Evolutionary conservation across 441 rosid species (phyloP), one percentile per base, ranked within the genome.

Genomic region (Dalechampia spathulata): DNA sequence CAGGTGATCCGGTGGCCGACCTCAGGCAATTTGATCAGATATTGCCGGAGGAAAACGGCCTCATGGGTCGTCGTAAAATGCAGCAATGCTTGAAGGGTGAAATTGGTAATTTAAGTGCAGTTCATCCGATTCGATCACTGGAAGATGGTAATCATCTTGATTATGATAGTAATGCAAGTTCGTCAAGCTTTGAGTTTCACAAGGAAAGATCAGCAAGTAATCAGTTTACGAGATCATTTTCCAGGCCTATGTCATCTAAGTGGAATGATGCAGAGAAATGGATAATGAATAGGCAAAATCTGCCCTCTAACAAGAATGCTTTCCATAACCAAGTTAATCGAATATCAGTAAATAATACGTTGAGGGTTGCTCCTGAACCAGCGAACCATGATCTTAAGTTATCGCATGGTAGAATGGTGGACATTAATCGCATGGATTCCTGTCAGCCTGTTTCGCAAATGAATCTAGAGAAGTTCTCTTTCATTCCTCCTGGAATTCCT

Each of bases 211-310:
- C 75, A 2, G 61, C 23, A n/a, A 83, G 73, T 43, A 74, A 57
- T 57, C 73, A 75, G 51, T 54, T 69, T 40, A 32, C 82, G 5
- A 79, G 89, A 60, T 80, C 81, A 38, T 74, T 79, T 52, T 72
- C 85, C 0, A 80, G 96, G 63, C 86, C 88, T 15, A 76, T 83
- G 65, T 75, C 97, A 2, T 93, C 97, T 2, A 87, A 90, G 74
- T 93, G 99, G 97, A 84, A 90, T 40, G 95, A 93, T 69, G 99
- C 99, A 0, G 97, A 93, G 83, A 93, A 93, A 67, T 93, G 99
- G 99, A 85, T 93, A 46, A 69, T 87, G 78, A 87, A 67, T 58
- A 83, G 76, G 72, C 96, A 87, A 66, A 83, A 70, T 61, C 17
- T 68, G 49, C 78, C 73, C 64, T 64, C 76, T 28, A 85, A 80